phyloP scores from a whole-genome alignment of 2,329 filamentous ascomycete genomes.

The Teratosphaeria destructans region DNA sequence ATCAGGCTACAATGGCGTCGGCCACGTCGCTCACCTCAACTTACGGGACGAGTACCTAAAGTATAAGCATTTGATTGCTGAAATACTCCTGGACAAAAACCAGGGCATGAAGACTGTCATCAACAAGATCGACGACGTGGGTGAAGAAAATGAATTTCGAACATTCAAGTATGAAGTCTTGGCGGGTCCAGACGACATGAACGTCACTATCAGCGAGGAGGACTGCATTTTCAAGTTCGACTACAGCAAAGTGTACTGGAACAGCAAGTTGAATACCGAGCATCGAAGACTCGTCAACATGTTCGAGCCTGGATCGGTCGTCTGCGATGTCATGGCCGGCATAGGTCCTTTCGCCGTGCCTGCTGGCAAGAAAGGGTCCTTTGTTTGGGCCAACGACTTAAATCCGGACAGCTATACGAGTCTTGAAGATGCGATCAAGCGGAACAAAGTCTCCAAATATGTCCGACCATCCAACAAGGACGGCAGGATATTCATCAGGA shows the following conservation, averaged over 20 bases:
- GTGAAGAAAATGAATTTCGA: conserved; percentile 72
- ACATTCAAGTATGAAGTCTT: conserved; percentile 91
- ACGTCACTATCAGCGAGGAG: conserved; percentile 73
- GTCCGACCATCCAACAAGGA: conserved; percentile 75
- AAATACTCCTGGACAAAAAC: conserved; percentile 87
- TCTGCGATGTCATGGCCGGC: conserved; percentile 95
- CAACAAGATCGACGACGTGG: conserved; percentile 88
- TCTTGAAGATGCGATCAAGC: conserved; percentile 56
- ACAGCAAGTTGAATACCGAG: conserved; percentile 80
- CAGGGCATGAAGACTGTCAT: conserved; percentile 74
- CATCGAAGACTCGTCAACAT: conserved; percentile 67
- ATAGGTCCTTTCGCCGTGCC: conserved; percentile 92
- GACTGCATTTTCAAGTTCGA: conserved; percentile 85
- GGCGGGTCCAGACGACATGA: conserved; percentile 67
- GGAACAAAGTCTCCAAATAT: conserved; percentile 68
- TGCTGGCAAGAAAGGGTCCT: conserved; percentile 77
- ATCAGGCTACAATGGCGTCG: conserved; percentile 75
- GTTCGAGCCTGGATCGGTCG: conserved; percentile 76
- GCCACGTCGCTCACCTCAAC: conserved; percentile 89
- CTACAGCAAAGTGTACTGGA: conserved; percentile 97
- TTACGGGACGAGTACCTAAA: conserved; percentile 71
- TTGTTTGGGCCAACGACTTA: conserved; percentile 94
- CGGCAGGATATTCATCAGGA: conserved; percentile 68
- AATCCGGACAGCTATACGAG: conserved; percentile 79
- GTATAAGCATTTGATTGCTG: conserved; percentile 76